Evolutionary conservation across 805 yeast genomes (phyloP), one percentile per base, ranked within the genome.

Genomic region (Candida insectorum): DNA sequence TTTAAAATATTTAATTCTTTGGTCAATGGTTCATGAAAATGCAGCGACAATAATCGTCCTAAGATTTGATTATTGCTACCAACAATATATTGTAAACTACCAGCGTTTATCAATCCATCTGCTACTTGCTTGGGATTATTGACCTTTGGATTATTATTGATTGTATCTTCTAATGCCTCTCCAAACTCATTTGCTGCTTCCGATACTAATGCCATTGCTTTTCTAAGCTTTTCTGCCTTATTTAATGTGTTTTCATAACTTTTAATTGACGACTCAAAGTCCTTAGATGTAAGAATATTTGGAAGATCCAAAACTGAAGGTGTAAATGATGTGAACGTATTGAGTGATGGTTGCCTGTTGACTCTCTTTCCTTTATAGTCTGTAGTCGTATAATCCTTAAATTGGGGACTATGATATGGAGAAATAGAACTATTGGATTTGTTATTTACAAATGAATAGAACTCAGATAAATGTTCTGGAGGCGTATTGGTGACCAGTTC

Each of bases 21-120:
- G 10, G 45, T 42, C 22, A 83, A 58, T 0, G 86, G 85, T 11
- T 54, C 62, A 34, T 71, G 77, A 47, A 86, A 75, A 21, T 71
- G 65, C n/a, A 65, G 50, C n/a, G 62, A 57, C 2, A 86, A 54
- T 28, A 78, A 58, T 33, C 77, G 63, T 11, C 86, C 71, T 44
- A 87, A 64, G 10, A 87, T 75, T 40, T 79, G 80, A 40, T 83
- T 82, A 51, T 85, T 93, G 52, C 85, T 85, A 0, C 91, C 79
- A 13, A 85, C 72, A 26, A 87, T 65, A 49, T 75, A 79, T 45
- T 85, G 89, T 34, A 87, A 61, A 0, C 95, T 95, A 26, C 87
- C 81, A 2, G 89, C 84, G 30, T 78, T 72, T 45, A 77, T 59
- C 11, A 86, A 54, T 6, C 86, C 86, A 43, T 81, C 82, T 2